These are phyloP conservation scores for Candida sanyaensis DNA, from an alignment of 1,139 yeast genomes.

Conservation along the genomic window DNA sequence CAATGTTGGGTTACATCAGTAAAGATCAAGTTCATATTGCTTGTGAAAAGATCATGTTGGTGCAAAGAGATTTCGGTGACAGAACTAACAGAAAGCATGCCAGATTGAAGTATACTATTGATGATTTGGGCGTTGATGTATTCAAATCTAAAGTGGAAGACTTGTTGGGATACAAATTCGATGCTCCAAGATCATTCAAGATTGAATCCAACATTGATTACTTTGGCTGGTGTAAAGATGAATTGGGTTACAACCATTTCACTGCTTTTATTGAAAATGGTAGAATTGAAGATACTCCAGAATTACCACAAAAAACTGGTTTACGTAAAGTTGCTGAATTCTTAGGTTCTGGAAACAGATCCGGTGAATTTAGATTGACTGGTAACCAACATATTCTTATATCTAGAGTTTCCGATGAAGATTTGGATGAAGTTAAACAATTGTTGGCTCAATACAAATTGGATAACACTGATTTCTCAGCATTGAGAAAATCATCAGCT, in stretches of 20 bases:
- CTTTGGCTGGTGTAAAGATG: slow-evolving; percentile 95
- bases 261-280: slow-evolving; percentile 96
- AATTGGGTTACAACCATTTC: slow-evolving; percentile 82
- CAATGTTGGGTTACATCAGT: slow-evolving; percentile 75
- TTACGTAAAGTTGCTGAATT: slow-evolving; percentile 74
- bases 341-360: slow-evolving; percentile 45
- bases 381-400: slow-evolving; percentile 93
- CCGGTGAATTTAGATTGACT: slow-evolving; percentile 89
- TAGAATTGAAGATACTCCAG: slow-evolving; percentile 91
- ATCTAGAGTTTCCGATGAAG: slow-evolving; percentile 70
- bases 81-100: slow-evolving; percentile 97
- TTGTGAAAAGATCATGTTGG: slow-evolving; percentile 90
- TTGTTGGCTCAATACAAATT: slow-evolving; percentile 73
- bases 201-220: slow-evolving; percentile 87
- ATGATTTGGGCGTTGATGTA: slow-evolving; percentile 83
- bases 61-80: slow-evolving; percentile 95
- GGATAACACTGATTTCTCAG: slow-evolving; percentile 83
- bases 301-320: slow-evolving; percentile 88
- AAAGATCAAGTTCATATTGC: slow-evolving; percentile 71
- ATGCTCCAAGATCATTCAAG: slow-evolving; percentile 66
- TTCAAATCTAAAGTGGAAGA: slow-evolving; percentile 84
- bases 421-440: slow-evolving; percentile 61
- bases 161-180: slow-evolving; percentile 74
- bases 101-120: slow-evolving; percentile 94
- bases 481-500: slow-evolving; percentile 84